Conservation (phyloP, 495 filamentous ascomycete species). For the Trypethelium eluteriae region DNA sequence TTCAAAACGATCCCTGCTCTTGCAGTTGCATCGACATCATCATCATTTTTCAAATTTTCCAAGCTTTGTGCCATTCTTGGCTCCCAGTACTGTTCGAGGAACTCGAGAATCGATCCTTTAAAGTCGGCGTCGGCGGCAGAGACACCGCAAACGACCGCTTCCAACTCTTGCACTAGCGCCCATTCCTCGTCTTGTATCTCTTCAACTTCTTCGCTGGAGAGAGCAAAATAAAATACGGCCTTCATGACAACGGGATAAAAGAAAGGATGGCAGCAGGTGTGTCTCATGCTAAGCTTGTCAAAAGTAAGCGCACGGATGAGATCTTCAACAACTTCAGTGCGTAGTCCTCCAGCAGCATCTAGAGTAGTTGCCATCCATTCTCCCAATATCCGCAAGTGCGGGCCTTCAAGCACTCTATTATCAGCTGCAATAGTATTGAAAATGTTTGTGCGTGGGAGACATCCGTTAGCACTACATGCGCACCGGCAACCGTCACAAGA, state of each 20-base stretch:
- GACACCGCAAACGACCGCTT: constrained; percentile 4
- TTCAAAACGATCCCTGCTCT: neutral
- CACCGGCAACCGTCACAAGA: neutral
- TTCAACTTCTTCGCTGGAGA: constrained; percentile 2
- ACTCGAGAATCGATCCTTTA: neutral
- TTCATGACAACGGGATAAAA: neutral
- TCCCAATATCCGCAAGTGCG: constrained; percentile 1
- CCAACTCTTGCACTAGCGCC: constrained; percentile 1
- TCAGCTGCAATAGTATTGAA: constrained; percentile 5
- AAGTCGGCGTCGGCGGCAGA: neutral
- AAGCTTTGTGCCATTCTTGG: neutral
- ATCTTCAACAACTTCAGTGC: constrained; percentile 1
- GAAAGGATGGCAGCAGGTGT: constrained; percentile 1
- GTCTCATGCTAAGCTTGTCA: constrained; percentile 1
- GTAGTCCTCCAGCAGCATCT: neutral
- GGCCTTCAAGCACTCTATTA: constrained; percentile 2
- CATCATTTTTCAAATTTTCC: constrained; percentile 1
- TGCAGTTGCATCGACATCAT: constrained; percentile 4
- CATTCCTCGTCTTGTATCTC: constrained; percentile 6
- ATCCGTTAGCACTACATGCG: constrained; percentile 9
- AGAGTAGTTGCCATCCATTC: neutral
- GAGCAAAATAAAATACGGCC: neutral
- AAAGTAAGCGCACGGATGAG: constrained; percentile 7
- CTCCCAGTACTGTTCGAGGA: constrained; percentile 6
- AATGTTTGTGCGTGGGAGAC: constrained; percentile 2